phyloP scores from a whole-genome alignment of 1,139 yeast species.

The Petasospora fabianii region DNA sequence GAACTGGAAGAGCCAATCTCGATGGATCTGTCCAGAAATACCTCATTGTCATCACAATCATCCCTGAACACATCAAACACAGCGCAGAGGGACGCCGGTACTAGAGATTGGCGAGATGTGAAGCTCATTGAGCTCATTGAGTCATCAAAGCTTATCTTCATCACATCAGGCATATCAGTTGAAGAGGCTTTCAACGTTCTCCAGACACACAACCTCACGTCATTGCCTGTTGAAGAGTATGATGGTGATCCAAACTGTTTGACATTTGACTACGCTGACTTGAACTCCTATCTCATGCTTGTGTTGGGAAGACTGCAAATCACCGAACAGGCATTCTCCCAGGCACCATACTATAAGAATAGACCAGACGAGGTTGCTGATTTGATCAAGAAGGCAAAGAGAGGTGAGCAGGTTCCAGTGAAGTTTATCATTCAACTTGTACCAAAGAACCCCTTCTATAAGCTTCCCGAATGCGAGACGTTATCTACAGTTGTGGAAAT shows the following conservation, averaged over 20 bases:
- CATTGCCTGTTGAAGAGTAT: conserved; percentile 68
- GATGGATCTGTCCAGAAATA: conserved; percentile 39
- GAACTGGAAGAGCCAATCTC: conserved; percentile 9
- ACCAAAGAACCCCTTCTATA: conserved; percentile 82
- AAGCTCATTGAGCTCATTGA: conserved; percentile 72
- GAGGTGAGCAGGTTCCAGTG: conserved; percentile 75
- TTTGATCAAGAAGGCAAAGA: conserved; percentile 48
- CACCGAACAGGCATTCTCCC: conserved; percentile 29
- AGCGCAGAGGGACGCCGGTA: conserved; percentile 7
- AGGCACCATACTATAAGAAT: conserved; percentile 24
- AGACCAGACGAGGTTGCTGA: conserved; percentile 29
- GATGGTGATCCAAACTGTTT: conserved; percentile 59
- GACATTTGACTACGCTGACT: conserved; percentile 88
- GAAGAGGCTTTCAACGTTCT: conserved; percentile 85
- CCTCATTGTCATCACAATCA: conserved; percentile 37
- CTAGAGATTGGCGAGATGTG: conserved; percentile 69
- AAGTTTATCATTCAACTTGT: conserved; percentile 73
- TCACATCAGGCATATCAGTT: conserved; percentile 62
- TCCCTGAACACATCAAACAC: conserved; percentile 28
- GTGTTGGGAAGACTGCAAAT: conserved; percentile 63
- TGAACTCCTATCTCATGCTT: conserved; percentile 75
- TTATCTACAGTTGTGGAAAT: conserved; percentile 75
- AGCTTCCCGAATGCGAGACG: conserved; percentile 64
- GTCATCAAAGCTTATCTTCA: conserved; percentile 68
- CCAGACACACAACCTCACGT: conserved; percentile 67